Conservation (phyloP, 768 basidiomycete species). For the Trametes elegans region DNA sequence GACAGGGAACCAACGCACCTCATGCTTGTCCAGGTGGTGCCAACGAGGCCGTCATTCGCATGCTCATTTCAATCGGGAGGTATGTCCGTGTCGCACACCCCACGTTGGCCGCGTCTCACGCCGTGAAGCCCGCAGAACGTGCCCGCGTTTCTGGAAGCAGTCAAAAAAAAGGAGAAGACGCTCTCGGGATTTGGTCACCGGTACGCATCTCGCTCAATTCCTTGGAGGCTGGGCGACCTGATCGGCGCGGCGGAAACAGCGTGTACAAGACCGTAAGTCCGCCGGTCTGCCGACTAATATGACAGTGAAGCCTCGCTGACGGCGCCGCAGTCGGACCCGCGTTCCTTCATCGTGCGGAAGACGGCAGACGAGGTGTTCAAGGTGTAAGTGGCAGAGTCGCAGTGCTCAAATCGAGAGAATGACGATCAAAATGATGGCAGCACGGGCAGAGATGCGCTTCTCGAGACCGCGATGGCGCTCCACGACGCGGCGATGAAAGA, state of each 20-base stretch:
- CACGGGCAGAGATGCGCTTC: constrained; percentile 79
- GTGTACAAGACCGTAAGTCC: constrained; percentile 70
- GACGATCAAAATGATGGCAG: constrained; percentile 40
- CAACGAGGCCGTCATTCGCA: constrained; percentile 92
- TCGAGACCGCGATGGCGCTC: constrained; percentile 87
- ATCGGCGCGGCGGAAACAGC: constrained; percentile 29
- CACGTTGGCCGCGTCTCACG: no score
- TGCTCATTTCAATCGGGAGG: constrained; percentile 87
- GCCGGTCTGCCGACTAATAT: background rate
- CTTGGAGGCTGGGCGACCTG: background rate
- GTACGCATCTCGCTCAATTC: constrained; percentile 32
- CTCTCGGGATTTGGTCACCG: constrained; percentile 90
- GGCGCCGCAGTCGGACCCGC: constrained; percentile 73
- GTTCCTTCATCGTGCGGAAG: constrained; percentile 87
- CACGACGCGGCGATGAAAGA: constrained; percentile 90
- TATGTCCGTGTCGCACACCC: no score
- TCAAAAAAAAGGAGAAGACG: constrained; percentile 86
- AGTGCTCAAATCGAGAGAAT: background rate
- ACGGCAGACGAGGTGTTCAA: constrained; percentile 91
- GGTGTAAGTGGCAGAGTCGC: constrained; percentile 47
- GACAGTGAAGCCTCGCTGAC: background rate
- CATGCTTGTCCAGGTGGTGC: constrained; percentile 59
- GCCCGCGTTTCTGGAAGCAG: constrained; percentile 79
- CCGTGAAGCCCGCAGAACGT: constrained; percentile 71
- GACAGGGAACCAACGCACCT: background rate